Evolutionary conservation across 2,329 filamentous ascomycete genomes (phyloP).

Genomic region (Aspergillus hortae): DNA sequence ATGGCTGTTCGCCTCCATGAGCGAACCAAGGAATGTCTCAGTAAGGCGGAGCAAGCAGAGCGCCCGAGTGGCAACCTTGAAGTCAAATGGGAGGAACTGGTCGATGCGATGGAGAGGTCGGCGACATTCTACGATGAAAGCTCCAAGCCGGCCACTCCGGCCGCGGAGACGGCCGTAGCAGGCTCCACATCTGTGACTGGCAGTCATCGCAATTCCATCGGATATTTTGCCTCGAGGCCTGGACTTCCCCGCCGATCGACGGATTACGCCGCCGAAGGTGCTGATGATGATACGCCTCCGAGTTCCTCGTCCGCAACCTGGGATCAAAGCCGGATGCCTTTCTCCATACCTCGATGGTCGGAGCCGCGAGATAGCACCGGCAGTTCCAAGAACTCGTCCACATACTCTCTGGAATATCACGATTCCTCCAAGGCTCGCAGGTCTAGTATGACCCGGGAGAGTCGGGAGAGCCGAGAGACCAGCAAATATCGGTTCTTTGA

Average conservation of each 20-base stretch:
- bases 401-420: conserved; percentile 41
- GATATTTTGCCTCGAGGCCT: conserved; percentile 38
- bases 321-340: conserved; percentile 41
- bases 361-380: conserved; percentile 41
- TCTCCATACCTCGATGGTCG: conserved; percentile 37
- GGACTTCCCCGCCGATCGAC: conserved; percentile 38
- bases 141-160: conserved; percentile 36
- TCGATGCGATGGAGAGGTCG: conserved; percentile 46
- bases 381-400: conserved; percentile 47
- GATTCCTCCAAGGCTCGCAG: conserved; percentile 35
- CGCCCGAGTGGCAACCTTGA: conserved; percentile 45
- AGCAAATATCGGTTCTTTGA: conserved; percentile 43
- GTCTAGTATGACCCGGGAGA: conserved; percentile 37
- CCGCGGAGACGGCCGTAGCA: conserved; percentile 29
- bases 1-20: conserved; percentile 41
- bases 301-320: conserved; percentile 42
- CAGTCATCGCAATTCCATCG: conserved; percentile 40
- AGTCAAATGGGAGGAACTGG: conserved; percentile 48
- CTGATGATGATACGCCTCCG: conserved; percentile 44
- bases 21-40: conserved; percentile 45
- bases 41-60: conserved; percentile 47
- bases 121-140: conserved; percentile 41
- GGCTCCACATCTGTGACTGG: conserved; percentile 27
- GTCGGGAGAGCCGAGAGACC: conserved; percentile 11
- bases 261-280: conserved; percentile 30